Base-by-base conservation (phyloP, 768 basidiomycete genomes). In the button mushroom (Agaricus bisporus) region DNA sequence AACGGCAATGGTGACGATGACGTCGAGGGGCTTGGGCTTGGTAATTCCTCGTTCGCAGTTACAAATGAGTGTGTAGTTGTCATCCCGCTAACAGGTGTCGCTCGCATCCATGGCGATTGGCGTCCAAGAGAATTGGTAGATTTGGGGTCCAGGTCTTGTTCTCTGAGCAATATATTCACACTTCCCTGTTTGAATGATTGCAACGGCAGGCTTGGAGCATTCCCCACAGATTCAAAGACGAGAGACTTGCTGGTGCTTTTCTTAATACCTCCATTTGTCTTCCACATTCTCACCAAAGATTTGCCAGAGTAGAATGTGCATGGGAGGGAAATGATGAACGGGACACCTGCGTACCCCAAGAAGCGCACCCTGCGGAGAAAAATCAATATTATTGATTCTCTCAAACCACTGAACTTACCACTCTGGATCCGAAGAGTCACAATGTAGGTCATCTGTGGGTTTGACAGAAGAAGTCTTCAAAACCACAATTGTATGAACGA, bases 311-410 rank as follows among this genome's bases (percentile, higher is more conserved):
- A 63, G 56, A 73, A 66, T 38, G 82, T 64, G 44, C 76, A 77
- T 2, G 85, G 84, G 14, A 83, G 62, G 3, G 74, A 67, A 9
- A 80, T 63, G 41, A 80, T 50, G 53, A 83, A 70, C 0, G 83
- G 75, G 6, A 74, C 61, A 6, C 83, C 85, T 11, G 83, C 77
- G 59, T 85, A 86, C 37, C 80, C 78, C n/a, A 83, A 58, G 51
- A 86, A 74, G 42, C 85, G 80, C 28, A 79, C 73, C 85, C 85
- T 86, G 20, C 43, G 51, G 45, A 43, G 25, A 56, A 41, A 41
- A 38, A 51, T 10, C n/a, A 48, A 22, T 17, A 22, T 22, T 9
- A 22, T 17, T 22, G 8, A 43, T n/a, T 43, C 25, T 12, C 1
- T 7, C 18, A 20, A 22, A n/a, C 38, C n/a, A 42, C 11, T 32